A percentile compares a stretch with the other conserved stretches of the same genome.
Evolutionary conservation across 2,329 filamentous ascomycete genomes (phyloP).

Genomic region (Sphaceloma murrayae): DNA sequence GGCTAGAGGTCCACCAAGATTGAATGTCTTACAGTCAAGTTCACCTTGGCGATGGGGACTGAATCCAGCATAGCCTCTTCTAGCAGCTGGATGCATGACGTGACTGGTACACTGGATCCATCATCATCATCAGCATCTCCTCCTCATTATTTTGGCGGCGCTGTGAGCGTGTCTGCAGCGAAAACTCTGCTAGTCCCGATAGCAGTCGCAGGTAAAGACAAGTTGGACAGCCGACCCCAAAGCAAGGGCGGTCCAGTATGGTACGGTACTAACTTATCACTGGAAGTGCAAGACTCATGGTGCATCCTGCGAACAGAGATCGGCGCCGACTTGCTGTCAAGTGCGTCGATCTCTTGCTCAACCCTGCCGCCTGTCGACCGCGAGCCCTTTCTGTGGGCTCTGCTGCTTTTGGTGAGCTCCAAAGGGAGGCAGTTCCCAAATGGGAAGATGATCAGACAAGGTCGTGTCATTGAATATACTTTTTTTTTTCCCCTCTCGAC

Average conservation of each 20-base stretch:
- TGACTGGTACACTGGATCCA: too few species aligned
- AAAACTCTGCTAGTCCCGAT: constrained; percentile 12
- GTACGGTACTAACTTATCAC: too few species aligned
- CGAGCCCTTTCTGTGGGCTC: neutral
- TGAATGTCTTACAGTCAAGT: neutral
- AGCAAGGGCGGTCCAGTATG: neutral
- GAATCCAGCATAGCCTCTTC: too few species aligned
- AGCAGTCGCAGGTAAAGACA: neutral
- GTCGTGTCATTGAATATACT: too few species aligned
- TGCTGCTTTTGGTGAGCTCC: neutral
- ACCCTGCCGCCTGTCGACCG: neutral
- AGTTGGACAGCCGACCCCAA: neutral
- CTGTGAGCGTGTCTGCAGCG: neutral
- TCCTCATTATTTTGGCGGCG: too few species aligned
- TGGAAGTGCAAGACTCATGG: neutral
- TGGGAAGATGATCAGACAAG: neutral
- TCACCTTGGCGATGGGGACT: neutral
- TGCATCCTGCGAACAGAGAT: constrained; percentile 14
- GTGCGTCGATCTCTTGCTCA: constrained; percentile 7
- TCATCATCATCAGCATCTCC: too few species aligned
- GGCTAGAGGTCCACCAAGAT: too few species aligned
- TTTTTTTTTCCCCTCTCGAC: too few species aligned
- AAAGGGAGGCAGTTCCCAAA: neutral
- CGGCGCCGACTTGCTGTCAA: constrained; percentile 11
- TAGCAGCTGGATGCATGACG: constrained; percentile 2